phyloP scores from a whole-genome alignment of 31 red algal species.

The Endocladia muricata region DNA sequence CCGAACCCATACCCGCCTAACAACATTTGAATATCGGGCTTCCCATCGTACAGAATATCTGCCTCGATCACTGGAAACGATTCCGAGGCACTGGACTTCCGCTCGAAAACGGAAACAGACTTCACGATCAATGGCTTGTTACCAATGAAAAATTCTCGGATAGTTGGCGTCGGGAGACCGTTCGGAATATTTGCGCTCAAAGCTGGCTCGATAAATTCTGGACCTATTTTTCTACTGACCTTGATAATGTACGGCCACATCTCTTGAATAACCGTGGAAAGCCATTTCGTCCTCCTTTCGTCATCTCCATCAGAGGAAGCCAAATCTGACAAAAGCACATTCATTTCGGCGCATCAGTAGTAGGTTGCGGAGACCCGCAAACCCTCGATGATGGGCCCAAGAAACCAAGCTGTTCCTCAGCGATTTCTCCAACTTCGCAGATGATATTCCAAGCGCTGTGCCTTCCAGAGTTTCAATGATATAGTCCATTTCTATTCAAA shows the following conservation, averaged over 20 bases:
- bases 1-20: conserved; percentile 11
- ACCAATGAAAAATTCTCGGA: conserved; percentile 47
- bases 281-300: conserved; percentile 41
- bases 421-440: too few relatives aligned
- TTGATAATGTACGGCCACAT: conserved; percentile 57
- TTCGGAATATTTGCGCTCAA: conserved; percentile 29
- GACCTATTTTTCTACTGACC: conserved; percentile 20
- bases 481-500: too few relatives aligned
- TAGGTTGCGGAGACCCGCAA: too few relatives aligned
- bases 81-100: conserved; percentile 14
- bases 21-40: conserved; percentile 38
- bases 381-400: too few relatives aligned
- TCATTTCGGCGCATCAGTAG: too few relatives aligned
- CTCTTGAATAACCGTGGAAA: conserved; percentile 40
- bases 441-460: too few relatives aligned
- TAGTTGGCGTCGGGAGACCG: conserved; percentile 35
- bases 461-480: too few relatives aligned
- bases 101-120: conserved; percentile 28
- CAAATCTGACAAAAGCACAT: too few relatives aligned
- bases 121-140: conserved; percentile 8
- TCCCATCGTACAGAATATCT: conserved; percentile 52
- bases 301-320: conserved; percentile 8
- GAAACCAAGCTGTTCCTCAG: too few relatives aligned
- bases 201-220: conserved; percentile 55
- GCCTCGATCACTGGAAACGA: conserved; percentile 45